Evolutionary conservation across 805 yeast species (phyloP), one percentile per base, ranked within the genome.

Genomic region (Metschnikowia cerradonensis): DNA sequence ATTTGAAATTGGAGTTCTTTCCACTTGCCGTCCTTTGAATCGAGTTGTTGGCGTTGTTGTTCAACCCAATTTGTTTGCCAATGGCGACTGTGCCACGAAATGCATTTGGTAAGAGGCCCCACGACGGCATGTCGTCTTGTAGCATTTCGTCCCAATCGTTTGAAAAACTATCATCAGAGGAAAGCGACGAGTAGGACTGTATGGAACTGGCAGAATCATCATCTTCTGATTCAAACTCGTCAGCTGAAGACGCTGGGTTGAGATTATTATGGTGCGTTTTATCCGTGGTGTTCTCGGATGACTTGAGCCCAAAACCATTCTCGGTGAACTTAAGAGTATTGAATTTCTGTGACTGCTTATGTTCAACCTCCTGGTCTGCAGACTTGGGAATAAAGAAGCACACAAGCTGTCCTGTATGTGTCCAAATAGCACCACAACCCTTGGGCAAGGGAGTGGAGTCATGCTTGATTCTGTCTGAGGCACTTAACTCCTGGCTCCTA

Each of bases 351-450:
- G 75, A 68, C 67, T 59, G 69, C 71, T 56, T 73, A 2, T 40
- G 30, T 68, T 37, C 72, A 68, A 60, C 60, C 8, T 61, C 67
- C 13, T 61, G 60, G 44, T 68, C 71, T 43, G 68, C 75, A 32
- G 52, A 49, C 45, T 79, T 80, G 0, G 86, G 83, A 8, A 85
- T 79, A 67, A 89, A 90, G 60, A 91, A 91, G 62, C 96, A 88
- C 1, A 91, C 85, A 46, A 91, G 70, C 52, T 81, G 81, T 0
- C 97, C 97, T 3, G 81, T 78, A 11, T 82, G 77, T 0, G 95
- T 77, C 96, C 97, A 91, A 1, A 81, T 73, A 0, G 96, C 97
- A 8, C 97, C 97, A 71, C 96, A 91, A 8, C 90, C 94, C 62
- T 88, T 90, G 0, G 97, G 97, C 13, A 91, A 78, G 0, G 97